Conservation (phyloP, 768 basidiomycete genomes). For the Rhodotorula kratochvilovae region DNA sequence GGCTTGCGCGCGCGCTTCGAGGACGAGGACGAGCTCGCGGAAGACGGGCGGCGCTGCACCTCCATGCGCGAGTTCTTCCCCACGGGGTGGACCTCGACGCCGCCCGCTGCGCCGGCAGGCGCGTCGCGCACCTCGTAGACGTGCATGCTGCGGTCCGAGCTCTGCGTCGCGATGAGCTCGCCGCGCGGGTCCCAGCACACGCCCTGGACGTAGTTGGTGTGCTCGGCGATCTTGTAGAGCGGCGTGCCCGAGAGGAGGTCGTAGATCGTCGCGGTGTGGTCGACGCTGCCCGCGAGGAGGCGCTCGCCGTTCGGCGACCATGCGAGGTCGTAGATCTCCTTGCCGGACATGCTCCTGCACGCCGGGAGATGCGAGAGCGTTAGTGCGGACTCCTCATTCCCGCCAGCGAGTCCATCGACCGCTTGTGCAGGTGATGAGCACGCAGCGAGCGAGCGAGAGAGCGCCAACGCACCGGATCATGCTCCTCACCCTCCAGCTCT, state of each 20-base stretch:
- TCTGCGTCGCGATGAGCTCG: slow-evolving; percentile 95
- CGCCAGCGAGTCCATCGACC: no score
- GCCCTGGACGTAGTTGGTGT: slow-evolving; percentile 94
- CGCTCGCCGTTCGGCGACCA: slow-evolving; percentile 96
- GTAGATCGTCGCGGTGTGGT: slow-evolving; percentile 86
- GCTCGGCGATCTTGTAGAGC: slow-evolving; percentile 84
- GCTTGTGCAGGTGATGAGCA: background rate
- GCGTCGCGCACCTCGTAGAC: slow-evolving; percentile 68
- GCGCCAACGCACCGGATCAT: slow-evolving; percentile 67
- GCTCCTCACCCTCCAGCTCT: slow-evolving; percentile 82
- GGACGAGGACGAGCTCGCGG: background rate
- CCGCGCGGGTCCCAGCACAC: slow-evolving; percentile 98
- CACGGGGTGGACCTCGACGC: slow-evolving; percentile 60
- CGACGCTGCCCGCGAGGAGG: slow-evolving; percentile 91
- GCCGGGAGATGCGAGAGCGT: no score
- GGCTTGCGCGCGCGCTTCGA: background rate
- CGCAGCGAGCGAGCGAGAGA: background rate
- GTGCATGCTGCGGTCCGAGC: slow-evolving; percentile 87
- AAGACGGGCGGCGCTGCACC: slow-evolving; percentile 43
- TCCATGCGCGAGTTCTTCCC: slow-evolving; percentile 79
- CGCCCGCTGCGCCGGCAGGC: slow-evolving; percentile 22
- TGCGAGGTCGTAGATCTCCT: slow-evolving; percentile 95
- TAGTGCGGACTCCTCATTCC: no score
- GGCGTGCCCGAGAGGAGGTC: slow-evolving; percentile 70
- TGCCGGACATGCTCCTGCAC: slow-evolving; percentile 68